Conservation (phyloP, 345 rosid species). For the Arabidopsis thaliana region TAIR10.1 NC_003076.8:23093501-23094000, state of each 20-base stretch:
- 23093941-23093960: constrained; percentile 4
- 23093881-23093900: constrained; percentile 40
- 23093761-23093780: constrained; percentile 36
- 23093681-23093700: constrained; percentile 29
- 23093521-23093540: constrained; percentile 10
- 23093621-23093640: constrained; percentile 48
- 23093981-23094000: constrained; percentile 19
- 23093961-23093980: background rate
- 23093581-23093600: constrained; percentile 4
- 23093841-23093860: constrained; percentile 31
- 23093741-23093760: constrained; percentile 23
- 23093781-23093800: constrained; percentile 36
- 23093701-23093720: constrained; percentile 33
- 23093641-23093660: constrained; percentile 47
- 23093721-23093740: constrained; percentile 20
- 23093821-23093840: constrained; percentile 44
- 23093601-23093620: constrained; percentile 44
- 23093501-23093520: background rate
- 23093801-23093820: constrained; percentile 45
- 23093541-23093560: constrained; percentile 16
- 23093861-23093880: constrained; percentile 4
- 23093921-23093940: constrained; percentile 14
- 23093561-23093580: background rate
- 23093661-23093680: constrained; percentile 24
- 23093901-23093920: constrained; percentile 31